Evolutionary conservation across 371 early-diverging fungal genomes (phyloP).

Genomic region (Mucor velutinosus): DNA sequence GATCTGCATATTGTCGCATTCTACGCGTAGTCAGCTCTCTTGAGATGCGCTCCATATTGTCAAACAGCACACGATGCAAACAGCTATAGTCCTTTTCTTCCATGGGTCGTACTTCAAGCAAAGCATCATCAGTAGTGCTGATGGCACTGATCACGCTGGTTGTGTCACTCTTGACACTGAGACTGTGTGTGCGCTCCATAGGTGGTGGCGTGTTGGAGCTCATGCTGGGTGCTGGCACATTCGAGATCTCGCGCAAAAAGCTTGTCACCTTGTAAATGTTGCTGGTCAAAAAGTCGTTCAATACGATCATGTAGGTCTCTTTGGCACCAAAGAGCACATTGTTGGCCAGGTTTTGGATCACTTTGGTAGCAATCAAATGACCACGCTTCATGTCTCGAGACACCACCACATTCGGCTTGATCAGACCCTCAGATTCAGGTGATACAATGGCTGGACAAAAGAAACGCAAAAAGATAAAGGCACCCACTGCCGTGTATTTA

Average conservation of each 20-base stretch:
- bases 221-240: constrained; percentile 18
- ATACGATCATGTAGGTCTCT: constrained; percentile 88
- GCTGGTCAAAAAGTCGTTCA: constrained; percentile 81
- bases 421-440: constrained; percentile 70
- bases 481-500: constrained; percentile 86
- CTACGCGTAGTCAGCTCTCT: constrained; percentile 62
- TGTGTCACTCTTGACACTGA: neutral
- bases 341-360: constrained; percentile 94
- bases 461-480: constrained; percentile 94
- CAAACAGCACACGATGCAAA: constrained; percentile 71
- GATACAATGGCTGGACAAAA: constrained; percentile 95
- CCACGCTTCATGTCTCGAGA: constrained; percentile 75
- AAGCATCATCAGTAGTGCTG: constrained; percentile 1
- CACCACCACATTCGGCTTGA: constrained; percentile 31
- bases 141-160: neutral
- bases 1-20: constrained; percentile 34
- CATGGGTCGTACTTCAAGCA: constrained; percentile 35
- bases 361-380: constrained; percentile 87
- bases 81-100: constrained; percentile 63
- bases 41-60: constrained; percentile 73
- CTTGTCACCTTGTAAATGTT: constrained; percentile 71
- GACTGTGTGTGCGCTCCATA: neutral
- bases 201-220: neutral
- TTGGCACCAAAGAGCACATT: constrained; percentile 92
- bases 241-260: constrained; percentile 64